Base-by-base conservation (phyloP, 1,139 yeast species). In the Pichia norvegensis region DNA sequence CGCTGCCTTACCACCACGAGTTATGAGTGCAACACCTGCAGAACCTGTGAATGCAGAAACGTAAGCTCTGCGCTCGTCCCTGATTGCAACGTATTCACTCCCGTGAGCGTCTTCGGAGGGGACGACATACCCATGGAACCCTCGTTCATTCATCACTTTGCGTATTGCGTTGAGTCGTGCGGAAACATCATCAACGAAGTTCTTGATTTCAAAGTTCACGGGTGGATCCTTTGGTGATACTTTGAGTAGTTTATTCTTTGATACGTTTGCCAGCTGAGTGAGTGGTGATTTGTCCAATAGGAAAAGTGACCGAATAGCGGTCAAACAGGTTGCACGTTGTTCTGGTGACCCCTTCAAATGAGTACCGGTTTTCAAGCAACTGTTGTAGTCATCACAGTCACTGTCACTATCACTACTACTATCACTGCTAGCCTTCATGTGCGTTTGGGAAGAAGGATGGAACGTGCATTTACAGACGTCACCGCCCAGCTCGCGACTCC, bases 21-120 rank as follows among this genome's bases (percentile, higher is more conserved):
- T 72, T 10, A 77, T 67, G 13, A 77, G 66, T 2, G 78, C 79
- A 21, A 75, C 61, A 11, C 82, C 82, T 10, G 81, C 77, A 55
- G 79, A 73, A 1, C 82, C 82, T 2, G 78, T 72, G 53, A 77
- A 77, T 0, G 78, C 81, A 17, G 73, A 61, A 16, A 77, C 67
- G 51, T 54, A 77, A 50, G 69, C 77, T 46, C 81, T 63, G 44
- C 81, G 64, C 45, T 68, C 73, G 49, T 77, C 81, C 2, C 76
- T 68, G 17, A 66, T 58, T 0, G 79, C 69, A 0, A 79, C 73
- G 51, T 74, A 70, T 51, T 77, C 81, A 14, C 77, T 70, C 51
- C 72, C 79, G 55, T 77, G 82, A 50, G 76, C 79, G 56, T 77
- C 82, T 54, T 74, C 81, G n/a, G 78, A 72, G 2, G 82, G 81